Conservation (phyloP, 352 stramenopile species). For the Aphanomyces stellatus region DNA sequence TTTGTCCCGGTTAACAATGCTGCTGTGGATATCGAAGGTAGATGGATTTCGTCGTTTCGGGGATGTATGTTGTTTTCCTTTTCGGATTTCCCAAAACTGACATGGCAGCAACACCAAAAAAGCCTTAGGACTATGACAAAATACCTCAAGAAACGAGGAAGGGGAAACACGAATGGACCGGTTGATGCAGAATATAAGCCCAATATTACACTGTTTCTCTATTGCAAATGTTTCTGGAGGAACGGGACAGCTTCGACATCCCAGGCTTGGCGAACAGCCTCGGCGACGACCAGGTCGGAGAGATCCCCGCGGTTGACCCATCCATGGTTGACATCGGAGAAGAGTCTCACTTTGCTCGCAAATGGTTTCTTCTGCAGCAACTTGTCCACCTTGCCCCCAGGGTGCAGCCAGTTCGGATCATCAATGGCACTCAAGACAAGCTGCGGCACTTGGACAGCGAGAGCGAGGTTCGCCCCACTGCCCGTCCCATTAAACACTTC, state of each 20-base stretch:
- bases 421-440: slow-evolving; percentile 56
- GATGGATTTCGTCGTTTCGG: no score
- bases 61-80: no score
- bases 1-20: no score
- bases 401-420: slow-evolving; percentile 57
- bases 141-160: no score
- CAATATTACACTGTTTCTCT: no score
- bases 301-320: background rate
- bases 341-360: background rate
- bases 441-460: slow-evolving; percentile 63
- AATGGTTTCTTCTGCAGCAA: slow-evolving; percentile 29
- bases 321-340: background rate
- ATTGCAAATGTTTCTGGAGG: background rate
- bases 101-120: no score
- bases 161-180: no score
- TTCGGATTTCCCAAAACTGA: no score
- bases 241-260: background rate
- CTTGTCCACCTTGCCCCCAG: slow-evolving; percentile 59
- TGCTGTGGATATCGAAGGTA: no score
- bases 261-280: background rate
- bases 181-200: no score
- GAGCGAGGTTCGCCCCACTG: slow-evolving; percentile 56
- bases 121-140: no score
- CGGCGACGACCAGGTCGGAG: background rate
- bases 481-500: slow-evolving; percentile 65